A percentile compares a stretch with the other conserved stretches of the same genome.
phyloP scores from a whole-genome alignment of 371 early-diverging fungal genomes.

The Phascolomyces articulosus region DNA sequence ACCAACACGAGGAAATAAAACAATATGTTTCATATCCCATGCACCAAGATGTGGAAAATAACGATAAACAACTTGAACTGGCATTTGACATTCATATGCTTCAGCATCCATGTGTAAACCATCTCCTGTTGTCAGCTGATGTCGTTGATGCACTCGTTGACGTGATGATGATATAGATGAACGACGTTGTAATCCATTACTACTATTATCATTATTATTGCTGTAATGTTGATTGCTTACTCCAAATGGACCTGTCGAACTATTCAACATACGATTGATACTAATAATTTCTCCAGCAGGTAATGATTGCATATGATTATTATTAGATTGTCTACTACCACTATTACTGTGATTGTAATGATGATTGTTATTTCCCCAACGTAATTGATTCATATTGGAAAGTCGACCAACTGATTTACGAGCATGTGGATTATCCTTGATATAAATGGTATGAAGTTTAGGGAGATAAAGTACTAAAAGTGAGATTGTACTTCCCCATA shows the following conservation, averaged over 20 bases:
- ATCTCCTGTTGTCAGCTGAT: background rate
- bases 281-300: constrained; percentile 22
- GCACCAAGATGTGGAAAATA: constrained; percentile 54
- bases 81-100: constrained; percentile 29
- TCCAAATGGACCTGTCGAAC: background rate
- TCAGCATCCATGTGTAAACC: background rate
- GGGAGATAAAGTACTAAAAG: constrained; percentile 55
- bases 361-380: background rate
- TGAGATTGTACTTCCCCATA: constrained; percentile 60
- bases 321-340: too few relatives aligned
- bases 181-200: background rate
- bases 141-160: constrained; percentile 3
- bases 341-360: background rate
- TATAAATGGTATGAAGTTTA: constrained; percentile 46
- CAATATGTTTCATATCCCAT: constrained; percentile 61
- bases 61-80: constrained; percentile 45
- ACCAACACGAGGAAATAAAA: constrained; percentile 51
- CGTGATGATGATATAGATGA: background rate
- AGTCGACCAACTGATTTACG: constrained; percentile 27
- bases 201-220: too few relatives aligned
- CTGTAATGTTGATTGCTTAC: background rate
- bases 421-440: background rate
- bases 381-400: background rate
- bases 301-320: background rate
- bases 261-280: constrained; percentile 30